Evolutionary conservation across 352 stramenopile species (phyloP), one percentile per base, ranked within the genome.

Genomic region (Phytopythium delawarense): DNA sequence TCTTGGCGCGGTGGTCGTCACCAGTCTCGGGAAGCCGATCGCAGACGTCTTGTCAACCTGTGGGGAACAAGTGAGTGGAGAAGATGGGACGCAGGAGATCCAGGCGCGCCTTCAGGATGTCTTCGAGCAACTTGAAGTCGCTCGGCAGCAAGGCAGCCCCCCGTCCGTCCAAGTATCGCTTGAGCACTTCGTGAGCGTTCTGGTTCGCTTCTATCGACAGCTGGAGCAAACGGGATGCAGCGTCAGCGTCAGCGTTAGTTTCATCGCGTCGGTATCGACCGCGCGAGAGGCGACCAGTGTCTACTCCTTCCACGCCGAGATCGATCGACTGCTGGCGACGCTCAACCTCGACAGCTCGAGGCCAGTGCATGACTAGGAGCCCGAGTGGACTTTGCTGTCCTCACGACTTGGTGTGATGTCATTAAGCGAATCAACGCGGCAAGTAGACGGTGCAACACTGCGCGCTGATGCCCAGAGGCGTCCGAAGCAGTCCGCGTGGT

Each of bases 401-500:
- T 46, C 40, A 3, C 15, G 18, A 46, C 40, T 23, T 21, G 16
- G n/a, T n/a, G 15, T 11, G 7, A 0, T 46, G 6, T 21, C 40
- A 11, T 18, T 46, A 2, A n/a, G 20, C 7, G 18, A 46, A 6
- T 7, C 7, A 7, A 21, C n/a, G 0, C 40, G 40, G 8, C 35
- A 40, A 11, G 35, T 40, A 7, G 35, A 40, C 8, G 35, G 35
- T 15, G 35, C 35, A 15, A 40, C 9, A 11, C 12, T 40, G 35
- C 9, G 12, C 9, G 12, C 35, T 11, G 15, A 11, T 0, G 7
- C 0, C 5, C 18, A 11, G 20, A n/a, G 3, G 1, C 15, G 18
- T 0, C 6, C 15, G 12, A 32, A 13, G 15, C 54, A 51, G 25
- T 15, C 54, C 4, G 0, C 16, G 18, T 78, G 71, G 71, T 78